Evolutionary conservation across 352 stramenopile genomes (phyloP).

Genomic region (Phytopythium aichiense): DNA sequence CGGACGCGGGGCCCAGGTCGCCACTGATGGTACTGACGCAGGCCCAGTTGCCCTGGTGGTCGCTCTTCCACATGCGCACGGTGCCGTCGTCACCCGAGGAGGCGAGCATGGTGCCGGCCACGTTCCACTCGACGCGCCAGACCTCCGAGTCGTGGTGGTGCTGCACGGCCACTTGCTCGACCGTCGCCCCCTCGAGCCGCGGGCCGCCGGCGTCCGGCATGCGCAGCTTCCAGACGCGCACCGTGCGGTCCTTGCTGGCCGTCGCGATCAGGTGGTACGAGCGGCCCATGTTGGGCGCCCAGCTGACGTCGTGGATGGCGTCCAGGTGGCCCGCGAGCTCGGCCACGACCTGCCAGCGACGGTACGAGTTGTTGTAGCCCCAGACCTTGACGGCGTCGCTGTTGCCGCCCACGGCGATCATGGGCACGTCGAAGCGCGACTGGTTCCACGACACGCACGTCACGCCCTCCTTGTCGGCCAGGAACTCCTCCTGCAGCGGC

Average conservation of each 20-base stretch:
- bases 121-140: slow-evolving; percentile 96
- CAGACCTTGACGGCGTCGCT: slow-evolving; percentile 88
- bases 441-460: slow-evolving; percentile 95
- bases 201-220: slow-evolving; percentile 63
- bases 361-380: slow-evolving; percentile 87
- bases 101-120: slow-evolving; percentile 95
- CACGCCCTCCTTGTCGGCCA: slow-evolving; percentile 80
- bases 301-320: slow-evolving; percentile 94
- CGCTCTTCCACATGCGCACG: slow-evolving; percentile 94
- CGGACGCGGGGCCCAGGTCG: slow-evolving; percentile 34
- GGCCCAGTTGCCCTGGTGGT: slow-evolving; percentile 90
- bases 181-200: slow-evolving; percentile 34
- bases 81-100: slow-evolving; percentile 93
- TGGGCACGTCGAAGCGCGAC: slow-evolving; percentile 92
- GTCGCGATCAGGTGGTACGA: slow-evolving; percentile 93
- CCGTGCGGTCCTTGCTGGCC: slow-evolving; percentile 90
- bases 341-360: slow-evolving; percentile 82
- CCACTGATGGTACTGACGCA: slow-evolving; percentile 87
- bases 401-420: slow-evolving; percentile 92
- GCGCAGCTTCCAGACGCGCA: slow-evolving; percentile 82
- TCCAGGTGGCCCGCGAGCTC: slow-evolving; percentile 84
- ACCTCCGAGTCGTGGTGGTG: slow-evolving; percentile 89
- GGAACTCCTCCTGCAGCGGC: slow-evolving; percentile 87
- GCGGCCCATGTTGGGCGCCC: slow-evolving; percentile 94
- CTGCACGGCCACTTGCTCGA: slow-evolving; percentile 73